Conservation (phyloP, 371 early-diverging fungal species). For the Funneliformis caledonium region DNA sequence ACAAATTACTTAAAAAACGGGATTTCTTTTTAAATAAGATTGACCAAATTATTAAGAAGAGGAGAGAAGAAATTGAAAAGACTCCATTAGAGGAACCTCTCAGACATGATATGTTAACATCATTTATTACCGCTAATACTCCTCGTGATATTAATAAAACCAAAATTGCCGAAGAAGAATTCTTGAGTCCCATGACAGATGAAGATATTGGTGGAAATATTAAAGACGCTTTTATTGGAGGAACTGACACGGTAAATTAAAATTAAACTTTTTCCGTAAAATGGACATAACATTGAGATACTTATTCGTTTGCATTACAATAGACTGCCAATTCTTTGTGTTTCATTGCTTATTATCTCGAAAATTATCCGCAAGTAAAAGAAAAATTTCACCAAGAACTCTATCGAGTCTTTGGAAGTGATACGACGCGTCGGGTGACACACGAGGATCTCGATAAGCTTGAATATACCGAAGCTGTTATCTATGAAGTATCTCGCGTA, state of each 20-base stretch:
- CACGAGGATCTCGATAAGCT: background rate
- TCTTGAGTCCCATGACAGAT: slow-evolving; percentile 12
- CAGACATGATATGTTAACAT: slow-evolving; percentile 16
- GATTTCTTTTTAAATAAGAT: background rate
- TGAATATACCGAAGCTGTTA: slow-evolving; percentile 13
- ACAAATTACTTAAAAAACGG: background rate
- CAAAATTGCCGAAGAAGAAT: background rate
- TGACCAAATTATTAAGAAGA: background rate
- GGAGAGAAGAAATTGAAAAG: background rate
- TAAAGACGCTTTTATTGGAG: background rate
- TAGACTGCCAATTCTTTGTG: background rate
- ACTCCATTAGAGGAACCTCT: background rate
- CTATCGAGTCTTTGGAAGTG: background rate
- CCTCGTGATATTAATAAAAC: background rate
- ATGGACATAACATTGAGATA: background rate
- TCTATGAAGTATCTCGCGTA: background rate
- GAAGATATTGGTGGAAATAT: slow-evolving; percentile 5
- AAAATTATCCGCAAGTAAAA: background rate
- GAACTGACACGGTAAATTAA: background rate
- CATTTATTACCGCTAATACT: slow-evolving; percentile 16
- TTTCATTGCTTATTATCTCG: background rate
- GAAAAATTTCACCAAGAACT: slow-evolving; percentile 5
- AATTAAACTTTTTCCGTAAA: background rate
- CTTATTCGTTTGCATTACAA: background rate
- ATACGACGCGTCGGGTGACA: background rate